These are phyloP conservation scores for Pseudocercospora pini-densiflorae DNA, from an alignment of 2,329 filamentous ascomycete genomes.

Conservation along the genomic window DNA sequence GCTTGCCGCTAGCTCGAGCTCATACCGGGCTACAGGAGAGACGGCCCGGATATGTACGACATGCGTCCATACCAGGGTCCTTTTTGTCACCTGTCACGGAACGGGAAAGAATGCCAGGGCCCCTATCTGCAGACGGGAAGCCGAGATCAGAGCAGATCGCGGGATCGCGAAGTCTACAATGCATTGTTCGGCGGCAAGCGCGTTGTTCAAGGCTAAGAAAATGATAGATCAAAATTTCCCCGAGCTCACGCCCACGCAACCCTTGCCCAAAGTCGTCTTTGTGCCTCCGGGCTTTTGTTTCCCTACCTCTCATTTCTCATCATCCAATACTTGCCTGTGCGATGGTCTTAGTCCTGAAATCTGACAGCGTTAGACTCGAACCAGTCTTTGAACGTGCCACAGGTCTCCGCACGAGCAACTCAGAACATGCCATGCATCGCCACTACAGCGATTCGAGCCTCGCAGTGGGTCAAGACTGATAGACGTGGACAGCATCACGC, in stretches of 20 bases:
- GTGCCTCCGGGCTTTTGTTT: neutral
- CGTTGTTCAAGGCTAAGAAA: conserved; percentile 29
- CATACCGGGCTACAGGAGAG: conserved; percentile 18
- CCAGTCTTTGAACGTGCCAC: conserved; percentile 12
- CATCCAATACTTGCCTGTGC: conserved; percentile 9
- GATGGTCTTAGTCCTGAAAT: neutral
- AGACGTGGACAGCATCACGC: conserved; percentile 2
- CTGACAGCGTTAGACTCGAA: conserved; percentile 10
- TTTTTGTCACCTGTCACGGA: conserved; percentile 16
- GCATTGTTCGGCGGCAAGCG: conserved; percentile 18
- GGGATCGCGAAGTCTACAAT: conserved; percentile 15
- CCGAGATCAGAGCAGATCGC: conserved; percentile 2
- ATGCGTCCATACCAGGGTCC: neutral
- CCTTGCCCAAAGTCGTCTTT: conserved; percentile 6
- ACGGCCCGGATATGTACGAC: conserved; percentile 11
- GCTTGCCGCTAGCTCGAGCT: conserved; percentile 16
- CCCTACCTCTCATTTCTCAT: neutral
- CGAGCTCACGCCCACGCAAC: neutral
- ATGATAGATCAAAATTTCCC: conserved; percentile 30
- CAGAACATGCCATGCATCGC: conserved; percentile 6
- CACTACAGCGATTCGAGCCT: neutral
- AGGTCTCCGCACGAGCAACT: conserved; percentile 21
- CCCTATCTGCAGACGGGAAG: conserved; percentile 1
- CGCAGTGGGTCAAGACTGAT: neutral
- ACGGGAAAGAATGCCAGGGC: neutral